Evolutionary conservation across 2,329 filamentous ascomycete species (phyloP).

Genomic region (Botrytis elliptica): DNA sequence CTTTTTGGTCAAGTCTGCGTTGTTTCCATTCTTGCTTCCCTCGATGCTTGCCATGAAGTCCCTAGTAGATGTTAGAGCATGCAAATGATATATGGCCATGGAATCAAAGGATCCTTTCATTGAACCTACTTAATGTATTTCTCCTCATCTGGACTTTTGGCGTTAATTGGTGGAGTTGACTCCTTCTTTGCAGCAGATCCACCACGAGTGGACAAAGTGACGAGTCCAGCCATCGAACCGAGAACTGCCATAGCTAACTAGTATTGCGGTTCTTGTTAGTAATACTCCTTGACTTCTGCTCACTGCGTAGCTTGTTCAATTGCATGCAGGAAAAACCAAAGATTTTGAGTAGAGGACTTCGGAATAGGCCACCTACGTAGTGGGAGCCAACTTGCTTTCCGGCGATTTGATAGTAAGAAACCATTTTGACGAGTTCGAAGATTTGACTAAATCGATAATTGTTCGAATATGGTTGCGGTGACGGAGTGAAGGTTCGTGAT

Average conservation of each 20-base stretch:
- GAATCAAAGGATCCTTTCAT: not conserved
- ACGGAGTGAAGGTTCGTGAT: slow-evolving; percentile 4
- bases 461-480: slow-evolving; percentile 4
- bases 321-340: slow-evolving; percentile 24
- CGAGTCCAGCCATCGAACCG: slow-evolving; percentile 29
- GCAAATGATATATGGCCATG: not conserved
- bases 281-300: not conserved
- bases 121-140: slow-evolving; percentile 40
- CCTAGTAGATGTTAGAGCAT: slow-evolving; percentile 16
- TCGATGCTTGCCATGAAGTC: slow-evolving; percentile 23
- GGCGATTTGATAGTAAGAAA: slow-evolving; percentile 37
- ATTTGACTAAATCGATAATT: not conserved
- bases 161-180: slow-evolving; percentile 39
- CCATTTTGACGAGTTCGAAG: slow-evolving; percentile 35
- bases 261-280: slow-evolving; percentile 26
- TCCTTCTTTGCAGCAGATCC: slow-evolving; percentile 32
- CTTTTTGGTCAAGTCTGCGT: slow-evolving; percentile 19
- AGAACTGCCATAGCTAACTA: slow-evolving; percentile 39
- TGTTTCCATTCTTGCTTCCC: slow-evolving; percentile 33
- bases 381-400: slow-evolving; percentile 41
- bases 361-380: slow-evolving; percentile 32
- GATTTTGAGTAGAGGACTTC: slow-evolving; percentile 19
- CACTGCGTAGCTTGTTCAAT: slow-evolving; percentile 20
- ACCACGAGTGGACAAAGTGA: slow-evolving; percentile 30
- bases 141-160: slow-evolving; percentile 40